These are phyloP conservation scores for Phytophthora sp. DNA, from an alignment of 352 stramenopile species.

Conservation along the genomic window DNA sequence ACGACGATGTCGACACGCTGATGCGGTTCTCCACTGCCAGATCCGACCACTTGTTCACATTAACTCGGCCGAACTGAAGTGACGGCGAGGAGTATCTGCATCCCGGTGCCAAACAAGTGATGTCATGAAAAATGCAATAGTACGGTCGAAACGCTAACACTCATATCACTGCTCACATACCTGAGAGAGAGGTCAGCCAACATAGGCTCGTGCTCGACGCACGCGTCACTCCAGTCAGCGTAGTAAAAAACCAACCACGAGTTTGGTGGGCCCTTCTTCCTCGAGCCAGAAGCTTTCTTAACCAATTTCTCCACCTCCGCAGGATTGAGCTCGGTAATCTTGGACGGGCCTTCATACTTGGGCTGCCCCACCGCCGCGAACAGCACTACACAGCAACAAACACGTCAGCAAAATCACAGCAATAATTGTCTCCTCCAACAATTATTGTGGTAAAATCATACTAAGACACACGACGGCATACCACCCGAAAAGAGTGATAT, in stretches of 20 bases:
- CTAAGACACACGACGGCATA: slow-evolving; percentile 64
- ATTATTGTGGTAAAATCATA: slow-evolving; percentile 16
- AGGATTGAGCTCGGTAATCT: slow-evolving; percentile 53
- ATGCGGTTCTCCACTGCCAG: slow-evolving; percentile 66
- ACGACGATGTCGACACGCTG: slow-evolving; percentile 65
- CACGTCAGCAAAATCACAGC: not conserved
- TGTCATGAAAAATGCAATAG: not conserved
- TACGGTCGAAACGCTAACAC: not conserved
- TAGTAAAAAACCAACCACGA: slow-evolving; percentile 82
- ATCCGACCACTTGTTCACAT: slow-evolving; percentile 70
- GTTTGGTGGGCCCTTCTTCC: slow-evolving; percentile 33
- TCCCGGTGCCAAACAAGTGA: slow-evolving; percentile 1
- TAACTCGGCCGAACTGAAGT: slow-evolving; percentile 69
- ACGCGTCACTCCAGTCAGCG: slow-evolving; percentile 77
- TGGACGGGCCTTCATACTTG: slow-evolving; percentile 68
- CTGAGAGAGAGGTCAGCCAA: slow-evolving; percentile 70
- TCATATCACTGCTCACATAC: slow-evolving; percentile 28
- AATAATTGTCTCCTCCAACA: not conserved
- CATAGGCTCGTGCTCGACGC: slow-evolving; percentile 76
- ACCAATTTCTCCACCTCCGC: slow-evolving; percentile 56
- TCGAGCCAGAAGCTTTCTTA: slow-evolving; percentile 35
- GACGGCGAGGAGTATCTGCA: slow-evolving; percentile 52
- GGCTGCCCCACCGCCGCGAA: slow-evolving; percentile 67
- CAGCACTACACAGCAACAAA: slow-evolving; percentile 42
- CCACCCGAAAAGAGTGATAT: slow-evolving; percentile 66